Percentiles rank a stretch among this genome's conserved stretches.
Conservation (phyloP, 2,329 filamentous ascomycete species). For the Trichophyton benhamiae region DNA sequence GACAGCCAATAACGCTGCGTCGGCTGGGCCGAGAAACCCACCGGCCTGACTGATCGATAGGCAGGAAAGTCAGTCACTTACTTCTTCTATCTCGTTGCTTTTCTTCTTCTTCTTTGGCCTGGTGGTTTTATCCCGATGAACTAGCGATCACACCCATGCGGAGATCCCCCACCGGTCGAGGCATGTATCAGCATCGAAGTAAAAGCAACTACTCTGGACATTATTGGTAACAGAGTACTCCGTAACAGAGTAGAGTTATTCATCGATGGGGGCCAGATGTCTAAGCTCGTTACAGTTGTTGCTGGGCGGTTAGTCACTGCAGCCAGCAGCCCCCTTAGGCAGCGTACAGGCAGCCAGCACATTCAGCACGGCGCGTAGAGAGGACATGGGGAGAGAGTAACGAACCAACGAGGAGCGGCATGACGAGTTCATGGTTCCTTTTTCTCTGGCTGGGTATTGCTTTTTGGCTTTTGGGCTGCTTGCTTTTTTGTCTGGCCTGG, state of each 20-base stretch:
- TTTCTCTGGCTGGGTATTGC: too few relatives aligned
- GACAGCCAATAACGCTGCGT: neutral
- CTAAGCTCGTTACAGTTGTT: too few relatives aligned
- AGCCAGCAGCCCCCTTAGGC: neutral
- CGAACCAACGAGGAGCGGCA: neutral
- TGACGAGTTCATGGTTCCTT: too few relatives aligned
- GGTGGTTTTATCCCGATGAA: neutral
- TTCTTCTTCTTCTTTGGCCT: neutral
- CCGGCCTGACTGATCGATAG: too few relatives aligned
- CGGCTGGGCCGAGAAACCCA: neutral
- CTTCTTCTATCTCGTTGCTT: neutral
- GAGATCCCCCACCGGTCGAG: neutral
- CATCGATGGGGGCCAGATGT: too few relatives aligned
- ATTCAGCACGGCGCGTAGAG: too few relatives aligned
- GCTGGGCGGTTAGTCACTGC: too few relatives aligned
- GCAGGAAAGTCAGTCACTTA: too few relatives aligned
- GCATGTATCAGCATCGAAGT: neutral
- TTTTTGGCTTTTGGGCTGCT: neutral
- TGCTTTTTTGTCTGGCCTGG: neutral
- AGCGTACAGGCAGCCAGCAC: too few relatives aligned
- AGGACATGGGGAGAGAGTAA: too few relatives aligned
- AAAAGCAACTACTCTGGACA: neutral
- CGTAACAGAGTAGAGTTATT: too few relatives aligned
- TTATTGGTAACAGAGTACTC: too few relatives aligned
- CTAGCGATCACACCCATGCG: constrained; percentile 3